Evolutionary conservation across 192 early-diverging fungal species (phyloP).

Genomic region (Rhizophagus prolifer): DNA sequence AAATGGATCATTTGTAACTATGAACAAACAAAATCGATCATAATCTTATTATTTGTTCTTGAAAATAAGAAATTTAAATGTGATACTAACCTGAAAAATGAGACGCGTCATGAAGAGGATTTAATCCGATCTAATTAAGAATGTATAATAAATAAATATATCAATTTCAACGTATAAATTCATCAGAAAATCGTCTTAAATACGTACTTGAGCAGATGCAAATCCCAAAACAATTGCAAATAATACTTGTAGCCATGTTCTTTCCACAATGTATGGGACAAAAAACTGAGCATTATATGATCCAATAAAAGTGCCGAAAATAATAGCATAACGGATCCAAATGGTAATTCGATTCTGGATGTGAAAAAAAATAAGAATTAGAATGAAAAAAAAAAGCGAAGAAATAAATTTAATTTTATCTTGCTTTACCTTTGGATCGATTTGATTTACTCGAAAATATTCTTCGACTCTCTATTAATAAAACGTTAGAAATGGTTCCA

Average conservation of each 20-base stretch:
- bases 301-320: slow-evolving; percentile 39
- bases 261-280: slow-evolving; percentile 44
- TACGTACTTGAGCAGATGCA: slow-evolving; percentile 42
- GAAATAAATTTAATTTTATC: background rate
- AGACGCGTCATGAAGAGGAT: slow-evolving; percentile 57
- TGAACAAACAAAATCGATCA: background rate
- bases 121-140: slow-evolving; percentile 40
- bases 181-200: background rate
- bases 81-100: slow-evolving; percentile 47
- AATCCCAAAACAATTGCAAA: slow-evolving; percentile 52
- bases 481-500: background rate
- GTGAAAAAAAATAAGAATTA: background rate
- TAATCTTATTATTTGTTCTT: background rate
- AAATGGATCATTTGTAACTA: slow-evolving; percentile 50
- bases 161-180: background rate
- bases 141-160: background rate
- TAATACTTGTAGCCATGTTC: slow-evolving; percentile 44
- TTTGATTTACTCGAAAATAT: slow-evolving; percentile 44
- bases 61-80: background rate
- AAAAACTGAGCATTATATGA: slow-evolving; percentile 51
- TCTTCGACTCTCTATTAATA: slow-evolving; percentile 40
- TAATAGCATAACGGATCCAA: slow-evolving; percentile 49
- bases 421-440: slow-evolving; percentile 48
- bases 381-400: background rate
- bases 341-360: slow-evolving; percentile 43